phyloP scores from a whole-genome alignment of 2,329 filamentous ascomycete genomes.

The Xylaria sp. region DNA sequence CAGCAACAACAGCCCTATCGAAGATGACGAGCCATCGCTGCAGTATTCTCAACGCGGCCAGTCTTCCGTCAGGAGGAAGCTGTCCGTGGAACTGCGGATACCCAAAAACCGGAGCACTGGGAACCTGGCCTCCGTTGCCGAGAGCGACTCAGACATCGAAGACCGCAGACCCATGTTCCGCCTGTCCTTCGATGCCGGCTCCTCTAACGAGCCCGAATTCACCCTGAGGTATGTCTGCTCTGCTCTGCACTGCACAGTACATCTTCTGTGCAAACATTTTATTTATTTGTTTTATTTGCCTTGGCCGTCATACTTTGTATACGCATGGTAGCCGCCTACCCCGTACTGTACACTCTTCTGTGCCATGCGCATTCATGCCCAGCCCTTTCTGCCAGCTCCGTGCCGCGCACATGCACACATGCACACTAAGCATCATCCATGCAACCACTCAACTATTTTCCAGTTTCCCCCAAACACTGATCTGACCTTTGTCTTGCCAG shows the following conservation, averaged over 20 bases:
- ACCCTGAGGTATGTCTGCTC: slow-evolving; percentile 61
- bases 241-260: background rate
- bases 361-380: slow-evolving; percentile 5
- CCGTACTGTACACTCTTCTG: slow-evolving; percentile 5
- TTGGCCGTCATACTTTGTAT: background rate
- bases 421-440: background rate
- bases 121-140: slow-evolving; percentile 48
- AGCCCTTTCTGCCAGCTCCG: slow-evolving; percentile 8
- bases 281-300: no score
- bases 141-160: slow-evolving; percentile 33
- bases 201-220: slow-evolving; percentile 59
- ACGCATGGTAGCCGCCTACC: background rate
- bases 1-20: slow-evolving; percentile 30
- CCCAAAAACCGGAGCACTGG: slow-evolving; percentile 63
- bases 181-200: slow-evolving; percentile 71
- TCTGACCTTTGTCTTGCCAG: slow-evolving; percentile 22
- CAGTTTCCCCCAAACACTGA: slow-evolving; percentile 23
- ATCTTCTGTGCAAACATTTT: background rate
- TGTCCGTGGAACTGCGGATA: slow-evolving; percentile 45
- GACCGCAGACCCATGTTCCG: slow-evolving; percentile 55
- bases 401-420: slow-evolving; percentile 9
- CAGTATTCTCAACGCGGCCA: slow-evolving; percentile 28
- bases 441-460: slow-evolving; percentile 7
- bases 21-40: slow-evolving; percentile 34
- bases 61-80: slow-evolving; percentile 37